phyloP scores from a whole-genome alignment of 1,139 yeast genomes.

The Yarrowia galli region DNA sequence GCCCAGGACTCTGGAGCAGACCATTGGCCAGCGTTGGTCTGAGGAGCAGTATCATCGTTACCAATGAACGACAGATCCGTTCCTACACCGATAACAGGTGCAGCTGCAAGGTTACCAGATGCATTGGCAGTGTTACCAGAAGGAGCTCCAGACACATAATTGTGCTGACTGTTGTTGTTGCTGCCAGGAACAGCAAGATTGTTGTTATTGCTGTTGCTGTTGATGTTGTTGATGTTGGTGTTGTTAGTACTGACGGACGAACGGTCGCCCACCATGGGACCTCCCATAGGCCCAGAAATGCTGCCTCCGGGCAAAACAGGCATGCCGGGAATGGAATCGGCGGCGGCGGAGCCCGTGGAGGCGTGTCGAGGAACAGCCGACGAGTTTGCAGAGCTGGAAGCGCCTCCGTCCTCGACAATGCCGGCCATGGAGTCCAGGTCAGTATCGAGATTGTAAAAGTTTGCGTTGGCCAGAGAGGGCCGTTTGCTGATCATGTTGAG shows the following conservation, averaged over 20 bases:
- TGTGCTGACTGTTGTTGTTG: conserved; percentile 1
- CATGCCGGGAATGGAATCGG: conserved; percentile 21
- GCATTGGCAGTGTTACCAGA: neutral
- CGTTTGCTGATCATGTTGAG: conserved; percentile 33
- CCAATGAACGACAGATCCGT: conserved; percentile 31
- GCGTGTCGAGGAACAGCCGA: conserved; percentile 4
- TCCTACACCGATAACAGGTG: conserved; percentile 16
- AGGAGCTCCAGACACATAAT: neutral
- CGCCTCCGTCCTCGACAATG: conserved; percentile 51
- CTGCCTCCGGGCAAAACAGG: conserved; percentile 23
- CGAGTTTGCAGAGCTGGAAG: conserved; percentile 5
- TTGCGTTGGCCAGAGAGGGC: conserved; percentile 26
- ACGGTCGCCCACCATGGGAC: conserved; percentile 5
- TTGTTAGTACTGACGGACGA: conserved; percentile 12
- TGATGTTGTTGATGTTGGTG: conserved; percentile 1
- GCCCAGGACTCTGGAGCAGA: conserved; percentile 43
- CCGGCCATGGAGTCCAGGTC: conserved; percentile 62
- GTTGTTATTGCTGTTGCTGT: neutral
- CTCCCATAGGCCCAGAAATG: conserved; percentile 21
- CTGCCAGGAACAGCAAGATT: no score
- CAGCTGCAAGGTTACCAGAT: neutral
- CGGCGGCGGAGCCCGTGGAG: conserved; percentile 15
- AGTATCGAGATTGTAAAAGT: conserved; percentile 53
- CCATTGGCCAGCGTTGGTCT: conserved; percentile 38
- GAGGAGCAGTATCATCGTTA: conserved; percentile 27